Conservation (phyloP, 768 basidiomycete species). For the Lyophyllum semitale region DNA sequence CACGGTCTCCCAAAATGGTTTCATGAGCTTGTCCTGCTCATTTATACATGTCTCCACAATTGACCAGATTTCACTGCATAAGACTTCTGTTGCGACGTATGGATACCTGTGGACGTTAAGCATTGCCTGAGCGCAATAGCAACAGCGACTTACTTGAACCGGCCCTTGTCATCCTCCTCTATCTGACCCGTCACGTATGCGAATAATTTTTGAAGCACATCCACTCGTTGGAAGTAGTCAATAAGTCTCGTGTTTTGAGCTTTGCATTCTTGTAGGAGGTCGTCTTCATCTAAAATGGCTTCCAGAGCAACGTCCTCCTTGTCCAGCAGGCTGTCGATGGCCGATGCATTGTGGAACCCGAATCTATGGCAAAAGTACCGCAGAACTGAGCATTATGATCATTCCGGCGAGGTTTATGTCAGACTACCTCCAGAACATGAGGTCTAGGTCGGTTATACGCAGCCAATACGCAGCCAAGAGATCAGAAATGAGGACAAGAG, state of each 20-base stretch:
- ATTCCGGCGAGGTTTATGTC: conserved; percentile 28
- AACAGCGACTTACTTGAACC: conserved; percentile 72
- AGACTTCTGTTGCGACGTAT: conserved; percentile 89
- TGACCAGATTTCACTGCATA: conserved; percentile 95
- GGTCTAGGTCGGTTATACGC: conserved; percentile 14
- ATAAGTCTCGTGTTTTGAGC: conserved; percentile 88
- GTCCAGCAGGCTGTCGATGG: conserved; percentile 88
- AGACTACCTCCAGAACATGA: conserved; percentile 58
- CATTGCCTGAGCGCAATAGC: not conserved
- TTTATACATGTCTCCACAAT: conserved; percentile 88
- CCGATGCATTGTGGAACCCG: conserved; percentile 86
- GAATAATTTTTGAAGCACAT: conserved; percentile 78
- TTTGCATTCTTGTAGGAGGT: conserved; percentile 94
- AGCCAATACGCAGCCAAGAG: conserved; percentile 12
- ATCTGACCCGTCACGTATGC: conserved; percentile 88
- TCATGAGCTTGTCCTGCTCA: conserved; percentile 68
- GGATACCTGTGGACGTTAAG: conserved; percentile 65
- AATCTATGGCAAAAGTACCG: conserved; percentile 60
- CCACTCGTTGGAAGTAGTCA: conserved; percentile 82
- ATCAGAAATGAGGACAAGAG: conserved; percentile 12
- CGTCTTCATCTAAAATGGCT: conserved; percentile 90
- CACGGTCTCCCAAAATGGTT: conserved; percentile 91
- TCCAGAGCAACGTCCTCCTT: conserved; percentile 89
- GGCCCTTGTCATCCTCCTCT: conserved; percentile 74
- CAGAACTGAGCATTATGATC: conserved; percentile 30